Base-by-base conservation (phyloP, 805 yeast genomes). In the Schwanniomyces sp. region DNA sequence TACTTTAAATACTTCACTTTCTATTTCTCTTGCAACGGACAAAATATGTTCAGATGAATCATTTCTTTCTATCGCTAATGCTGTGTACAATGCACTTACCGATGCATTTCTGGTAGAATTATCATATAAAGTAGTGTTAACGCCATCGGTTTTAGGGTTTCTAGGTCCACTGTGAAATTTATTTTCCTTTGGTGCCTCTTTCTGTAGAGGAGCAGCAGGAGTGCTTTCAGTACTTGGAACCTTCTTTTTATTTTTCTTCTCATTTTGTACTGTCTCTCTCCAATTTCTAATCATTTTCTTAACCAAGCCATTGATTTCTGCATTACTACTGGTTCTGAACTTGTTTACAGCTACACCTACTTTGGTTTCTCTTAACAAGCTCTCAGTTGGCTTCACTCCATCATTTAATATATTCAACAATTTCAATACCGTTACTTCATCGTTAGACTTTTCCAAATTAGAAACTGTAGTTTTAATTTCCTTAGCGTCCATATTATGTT, bases 311-410 rank as follows among this genome's bases (percentile, higher is more conserved):
- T 85, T 74, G 40, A 94, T 79, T 55, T 91, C 95, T 18, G 78
- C 52, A 65, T 87, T 88, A 27, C 69, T 61, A 41, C 84, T 82
- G 7, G 88, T 70, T 53, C 96, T 82, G 59, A 87, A 82, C 67
- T 89, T 91, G 71, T 94, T 94, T 37, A 94, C 97, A 7, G 91
- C 92, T 14, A 94, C 92, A 53, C 99, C 99, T n/a, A 94, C 92
- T 66, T 90, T 91, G 7, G 99, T 94, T 60, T 92, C 96, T 59
- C 97, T 80, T 44, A 92, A 75, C 30, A 92, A 74, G 62, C 84
- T 81, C 62, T 92, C 98, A 1, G 95, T 84, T 8, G 98, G 97
- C 55, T 75, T 74, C 44, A 90, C 88, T 10, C 88, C 88, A 47
- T 77, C 80, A 55, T 86, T 83, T 51, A 92, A 71, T 21, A 79